Evolutionary conservation across 352 stramenopile genomes (phyloP).

Genomic region (Phytophthora boehmeriae): DNA sequence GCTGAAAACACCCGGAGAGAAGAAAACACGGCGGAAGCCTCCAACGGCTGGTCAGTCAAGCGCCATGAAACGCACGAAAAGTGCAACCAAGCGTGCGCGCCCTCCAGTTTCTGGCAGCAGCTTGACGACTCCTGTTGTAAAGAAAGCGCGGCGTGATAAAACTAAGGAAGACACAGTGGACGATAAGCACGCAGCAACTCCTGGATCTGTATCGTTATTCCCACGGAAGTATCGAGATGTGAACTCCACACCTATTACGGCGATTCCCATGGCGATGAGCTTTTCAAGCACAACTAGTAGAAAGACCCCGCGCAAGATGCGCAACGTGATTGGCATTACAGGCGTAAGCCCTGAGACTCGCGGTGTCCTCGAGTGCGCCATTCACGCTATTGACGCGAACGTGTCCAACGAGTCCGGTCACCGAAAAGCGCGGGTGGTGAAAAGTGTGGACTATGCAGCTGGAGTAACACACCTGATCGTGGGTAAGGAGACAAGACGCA

Average conservation of each 20-base stretch:
- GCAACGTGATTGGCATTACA: constrained; percentile 80
- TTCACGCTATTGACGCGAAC: constrained; percentile 79
- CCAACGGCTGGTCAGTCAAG: constrained; percentile 14
- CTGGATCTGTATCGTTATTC: constrained; percentile 39
- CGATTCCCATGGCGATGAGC: constrained; percentile 35
- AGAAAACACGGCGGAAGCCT: constrained; percentile 26
- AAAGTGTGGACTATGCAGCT: constrained; percentile 73
- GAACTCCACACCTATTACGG: constrained; percentile 22
- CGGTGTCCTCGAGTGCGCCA: constrained; percentile 70
- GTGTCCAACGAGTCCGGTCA: constrained; percentile 52
- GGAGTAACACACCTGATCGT: constrained; percentile 82
- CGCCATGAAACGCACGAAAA: constrained; percentile 24
- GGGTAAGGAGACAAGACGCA: constrained; percentile 67
- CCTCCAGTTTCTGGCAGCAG: constrained; percentile 14
- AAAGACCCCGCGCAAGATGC: constrained; percentile 36
- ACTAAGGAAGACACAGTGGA: constrained; percentile 25
- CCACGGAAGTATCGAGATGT: constrained; percentile 36
- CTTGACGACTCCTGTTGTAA: constrained; percentile 37
- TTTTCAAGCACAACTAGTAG: constrained; percentile 38
- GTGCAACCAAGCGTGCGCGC: constrained; percentile 22
- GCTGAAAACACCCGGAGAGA: constrained; percentile 14
- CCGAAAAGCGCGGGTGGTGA: constrained; percentile 77
- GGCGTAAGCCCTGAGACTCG: constrained; percentile 64
- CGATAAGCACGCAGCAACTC: constrained; percentile 24
- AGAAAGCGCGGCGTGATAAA: constrained; percentile 25